phyloP scores from a whole-genome alignment of 106 monocot species.

The Ottelia alismoides region DNA sequence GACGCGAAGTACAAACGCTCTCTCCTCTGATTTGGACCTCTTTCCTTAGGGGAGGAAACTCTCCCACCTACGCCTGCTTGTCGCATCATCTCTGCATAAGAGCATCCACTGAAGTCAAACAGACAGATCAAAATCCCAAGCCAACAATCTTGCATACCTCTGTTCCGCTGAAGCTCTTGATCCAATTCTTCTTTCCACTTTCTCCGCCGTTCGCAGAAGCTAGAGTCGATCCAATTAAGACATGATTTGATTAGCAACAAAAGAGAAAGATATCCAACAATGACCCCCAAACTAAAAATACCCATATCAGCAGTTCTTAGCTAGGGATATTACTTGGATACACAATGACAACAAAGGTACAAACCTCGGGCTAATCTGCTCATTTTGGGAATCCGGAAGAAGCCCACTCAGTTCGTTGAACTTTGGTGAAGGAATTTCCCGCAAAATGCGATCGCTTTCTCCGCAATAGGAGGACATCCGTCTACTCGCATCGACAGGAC shows the following conservation, averaged over 20 bases:
- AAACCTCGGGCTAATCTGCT: conserved; percentile 45
- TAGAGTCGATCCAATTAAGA: conserved; percentile 14
- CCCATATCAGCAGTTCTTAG: not conserved
- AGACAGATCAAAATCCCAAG: not conserved
- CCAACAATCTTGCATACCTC: conserved; percentile 22
- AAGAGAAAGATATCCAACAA: not conserved
- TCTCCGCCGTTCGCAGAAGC: conserved; percentile 30
- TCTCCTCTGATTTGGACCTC: conserved; percentile 22
- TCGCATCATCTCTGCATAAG: conserved; percentile 36
- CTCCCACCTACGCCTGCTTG: conserved; percentile 30
- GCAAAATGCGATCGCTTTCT: conserved; percentile 30
- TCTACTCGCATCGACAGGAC: conserved; percentile 15
- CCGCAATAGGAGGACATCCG: conserved; percentile 20
- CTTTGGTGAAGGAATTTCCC: conserved; percentile 67
- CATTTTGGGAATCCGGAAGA: conserved; percentile 28
- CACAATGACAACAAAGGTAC: conserved; percentile 1
- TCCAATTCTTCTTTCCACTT: conserved; percentile 91
- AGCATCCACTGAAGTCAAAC: not conserved
- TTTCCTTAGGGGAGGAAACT: conserved; percentile 36
- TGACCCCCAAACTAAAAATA: not conserved
- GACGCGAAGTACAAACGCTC: conserved; percentile 23
- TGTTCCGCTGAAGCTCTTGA: conserved; percentile 63
- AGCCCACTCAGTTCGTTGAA: conserved; percentile 35
- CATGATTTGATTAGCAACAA: not conserved
- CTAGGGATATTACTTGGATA: not conserved